These are phyloP conservation scores for Tetradesmus lagerheimii DNA, from an alignment of 139 green algal species.

Conservation along the genomic window DNA sequence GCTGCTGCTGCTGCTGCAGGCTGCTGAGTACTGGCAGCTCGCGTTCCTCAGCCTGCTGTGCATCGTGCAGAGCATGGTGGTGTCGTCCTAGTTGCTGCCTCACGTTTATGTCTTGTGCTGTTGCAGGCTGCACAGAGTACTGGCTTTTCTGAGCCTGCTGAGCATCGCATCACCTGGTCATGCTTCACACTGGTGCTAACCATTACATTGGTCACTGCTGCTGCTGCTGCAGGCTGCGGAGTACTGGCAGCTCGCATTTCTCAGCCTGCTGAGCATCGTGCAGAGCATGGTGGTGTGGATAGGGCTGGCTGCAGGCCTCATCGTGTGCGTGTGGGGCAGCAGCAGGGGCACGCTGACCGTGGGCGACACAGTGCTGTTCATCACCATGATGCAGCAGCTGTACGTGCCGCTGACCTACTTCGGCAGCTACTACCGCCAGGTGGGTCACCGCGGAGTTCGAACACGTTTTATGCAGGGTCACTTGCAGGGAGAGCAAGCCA, in stretches of 20 bases:
- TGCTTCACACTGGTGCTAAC: not conserved
- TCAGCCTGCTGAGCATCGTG: slow-evolving; percentile 53
- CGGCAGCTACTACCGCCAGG: slow-evolving; percentile 81
- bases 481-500: no score
- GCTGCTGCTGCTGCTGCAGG: slow-evolving; percentile 53
- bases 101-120: no score
- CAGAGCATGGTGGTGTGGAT: slow-evolving; percentile 67
- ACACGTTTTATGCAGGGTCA: no score
- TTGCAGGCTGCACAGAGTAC: no score
- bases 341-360: slow-evolving; percentile 76
- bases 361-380: slow-evolving; percentile 90
- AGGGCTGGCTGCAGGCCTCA: slow-evolving; percentile 65
- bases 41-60: slow-evolving; percentile 56
- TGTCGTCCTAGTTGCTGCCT: no score
- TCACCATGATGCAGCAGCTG: slow-evolving; percentile 91
- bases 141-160: no score
- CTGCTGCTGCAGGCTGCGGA: slow-evolving; percentile 56
- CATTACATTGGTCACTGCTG: not conserved
- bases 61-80: slow-evolving; percentile 58
- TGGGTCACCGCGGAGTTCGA: slow-evolving; percentile 7
- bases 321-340: slow-evolving; percentile 74
- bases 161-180: no score
- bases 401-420: slow-evolving; percentile 93
- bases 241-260: slow-evolving; percentile 68
- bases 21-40: slow-evolving; percentile 70